A percentile compares a stretch with the other conserved stretches of the same genome.
Conservation (phyloP, 257 asterid genomes). For the Ehretia macrophylla region DNA sequence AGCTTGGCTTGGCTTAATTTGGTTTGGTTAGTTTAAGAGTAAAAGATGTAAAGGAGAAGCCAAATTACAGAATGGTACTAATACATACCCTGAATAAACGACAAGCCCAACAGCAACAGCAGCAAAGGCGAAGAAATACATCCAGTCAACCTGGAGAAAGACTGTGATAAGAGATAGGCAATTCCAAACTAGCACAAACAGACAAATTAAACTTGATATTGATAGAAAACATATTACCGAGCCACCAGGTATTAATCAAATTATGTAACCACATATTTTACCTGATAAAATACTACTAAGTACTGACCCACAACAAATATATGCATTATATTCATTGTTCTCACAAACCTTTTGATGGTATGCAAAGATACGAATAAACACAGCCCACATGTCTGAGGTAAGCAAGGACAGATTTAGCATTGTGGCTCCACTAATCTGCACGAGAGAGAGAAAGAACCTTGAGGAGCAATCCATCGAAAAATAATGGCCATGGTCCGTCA, state of each 20-base stretch:
- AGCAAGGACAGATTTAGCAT: slow-evolving; percentile 85
- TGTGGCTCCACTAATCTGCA: slow-evolving; percentile 87
- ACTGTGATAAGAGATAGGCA: too few species aligned
- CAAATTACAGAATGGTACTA: background rate
- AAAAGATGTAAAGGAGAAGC: background rate
- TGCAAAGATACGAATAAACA: slow-evolving; percentile 79
- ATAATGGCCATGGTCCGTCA: too few species aligned
- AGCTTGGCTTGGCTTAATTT: too few species aligned
- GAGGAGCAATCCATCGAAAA: background rate
- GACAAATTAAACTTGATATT: background rate
- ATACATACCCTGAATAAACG: slow-evolving; percentile 70
- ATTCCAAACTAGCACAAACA: slow-evolving; percentile 4
- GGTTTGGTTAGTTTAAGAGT: too few species aligned
- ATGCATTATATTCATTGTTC: background rate
- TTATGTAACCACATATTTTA: background rate
- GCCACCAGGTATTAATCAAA: too few species aligned
- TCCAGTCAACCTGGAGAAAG: slow-evolving; percentile 84
- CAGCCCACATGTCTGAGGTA: slow-evolving; percentile 99
- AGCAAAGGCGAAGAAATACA: slow-evolving; percentile 83
- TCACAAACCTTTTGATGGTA: slow-evolving; percentile 79
- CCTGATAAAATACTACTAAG: too few species aligned
- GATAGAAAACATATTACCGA: background rate
- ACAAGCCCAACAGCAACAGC: slow-evolving; percentile 70
- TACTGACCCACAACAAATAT: background rate
- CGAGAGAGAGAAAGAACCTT: background rate